Base-by-base conservation (phyloP, 371 early-diverging fungal species). In the Saksenaea oblongispora region DNA sequence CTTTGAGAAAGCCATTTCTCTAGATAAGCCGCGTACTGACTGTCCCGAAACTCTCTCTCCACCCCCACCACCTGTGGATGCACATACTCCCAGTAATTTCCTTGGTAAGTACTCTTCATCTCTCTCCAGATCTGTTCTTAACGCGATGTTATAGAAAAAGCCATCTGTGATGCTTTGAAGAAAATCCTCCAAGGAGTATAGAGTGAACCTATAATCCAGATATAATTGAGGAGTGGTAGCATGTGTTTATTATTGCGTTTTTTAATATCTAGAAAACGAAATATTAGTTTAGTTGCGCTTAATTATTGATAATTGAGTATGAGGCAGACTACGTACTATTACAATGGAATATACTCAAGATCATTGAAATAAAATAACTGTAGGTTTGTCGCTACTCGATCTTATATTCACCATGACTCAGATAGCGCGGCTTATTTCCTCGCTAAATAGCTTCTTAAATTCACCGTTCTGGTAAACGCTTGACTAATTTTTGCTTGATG, bases 1-100 rank as follows among this genome's bases (percentile, higher is more conserved):
- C 10, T 70, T 70, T 60, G 71, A 70, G 34, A 27, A 58, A 24
- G 64, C 34, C 26, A 62, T 70, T 36, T 66, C 71, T 3, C 54
- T 66, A 26, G 63, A 63, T 44, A 63, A 53, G 22, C 66, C 66
- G 2, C 63, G 71, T 28, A 56, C 51, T 2, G 71, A 70, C 34
- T 70, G 71, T 18, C 71, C 71, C 18, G 56, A 35, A 13, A 65
- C 41, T 0, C 58, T 70, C 1, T 66, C 71, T 3, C 35, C 57
- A 5, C 66, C 71, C 13, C 71, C 71, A 8, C 17, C 63, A 18
- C 71, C 71, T 42, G 62, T 44, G 24, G 56, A 34, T 24, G 59
- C 47, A 22, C 22, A 34, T 34, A 64, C 35, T 4, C 41, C 61
- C 14, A 60, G 56, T 22, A 65, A 56, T 27, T 28, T 39, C 9